Evolutionary conservation across 257 asterid genomes (phyloP).

Genomic region (Anisodus tanguticus): DNA sequence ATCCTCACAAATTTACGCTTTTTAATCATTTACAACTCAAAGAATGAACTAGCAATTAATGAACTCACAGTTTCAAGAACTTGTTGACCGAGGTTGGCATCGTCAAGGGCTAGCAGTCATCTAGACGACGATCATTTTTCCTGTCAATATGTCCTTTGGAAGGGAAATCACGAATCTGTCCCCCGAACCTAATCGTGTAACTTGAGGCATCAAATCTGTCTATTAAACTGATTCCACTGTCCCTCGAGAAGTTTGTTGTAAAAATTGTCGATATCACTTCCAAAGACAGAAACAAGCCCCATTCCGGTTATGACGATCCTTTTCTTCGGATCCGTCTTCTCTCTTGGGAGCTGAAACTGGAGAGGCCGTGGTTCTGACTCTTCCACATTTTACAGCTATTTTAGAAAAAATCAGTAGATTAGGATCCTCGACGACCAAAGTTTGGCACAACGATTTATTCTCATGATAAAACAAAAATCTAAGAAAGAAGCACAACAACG

Average conservation of each 20-base stretch:
- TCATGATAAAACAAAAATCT: neutral
- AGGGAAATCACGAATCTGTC: slow-evolving; percentile 56
- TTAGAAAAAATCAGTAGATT: neutral
- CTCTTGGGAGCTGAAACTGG: slow-evolving; percentile 55
- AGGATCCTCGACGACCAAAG: neutral
- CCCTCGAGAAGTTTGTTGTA: slow-evolving; percentile 56
- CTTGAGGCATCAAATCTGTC: slow-evolving; percentile 56
- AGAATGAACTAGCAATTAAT: neutral
- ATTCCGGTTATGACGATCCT: slow-evolving; percentile 60
- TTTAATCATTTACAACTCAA: slow-evolving; percentile 11
- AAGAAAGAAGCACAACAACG: neutral
- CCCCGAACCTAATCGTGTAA: slow-evolving; percentile 50
- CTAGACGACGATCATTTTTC: slow-evolving; percentile 53
- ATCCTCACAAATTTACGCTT: slow-evolving; percentile 30
- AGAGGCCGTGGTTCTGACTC: slow-evolving; percentile 47
- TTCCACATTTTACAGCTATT: slow-evolving; percentile 39
- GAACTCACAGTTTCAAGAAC: slow-evolving; percentile 45
- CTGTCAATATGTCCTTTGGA: slow-evolving; percentile 56
- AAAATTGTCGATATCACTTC: slow-evolving; percentile 49
- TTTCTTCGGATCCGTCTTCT: slow-evolving; percentile 57
- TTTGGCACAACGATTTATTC: neutral
- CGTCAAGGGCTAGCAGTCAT: slow-evolving; percentile 61
- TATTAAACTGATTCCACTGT: slow-evolving; percentile 53
- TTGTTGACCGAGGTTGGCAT: slow-evolving; percentile 50
- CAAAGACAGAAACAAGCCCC: slow-evolving; percentile 68